Evolutionary conservation across 1,139 yeast genomes (phyloP).

Genomic region (Candida frijolesensis): DNA sequence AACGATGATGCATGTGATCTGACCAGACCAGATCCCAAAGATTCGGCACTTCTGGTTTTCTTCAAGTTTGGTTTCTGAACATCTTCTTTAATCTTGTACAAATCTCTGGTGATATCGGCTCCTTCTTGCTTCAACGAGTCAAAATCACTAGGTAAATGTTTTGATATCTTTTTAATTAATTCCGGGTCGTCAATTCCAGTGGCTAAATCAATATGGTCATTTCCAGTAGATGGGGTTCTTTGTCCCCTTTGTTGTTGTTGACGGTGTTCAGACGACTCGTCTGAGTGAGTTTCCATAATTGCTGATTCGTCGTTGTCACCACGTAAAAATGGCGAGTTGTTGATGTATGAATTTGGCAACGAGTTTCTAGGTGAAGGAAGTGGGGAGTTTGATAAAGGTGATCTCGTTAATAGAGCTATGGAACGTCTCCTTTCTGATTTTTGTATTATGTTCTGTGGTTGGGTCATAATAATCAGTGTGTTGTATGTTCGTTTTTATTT

Average conservation of each 20-base stretch:
- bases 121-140: slow-evolving; percentile 68
- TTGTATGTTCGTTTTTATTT: background rate
- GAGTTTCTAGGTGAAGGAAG: slow-evolving; percentile 20
- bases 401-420: slow-evolving; percentile 36
- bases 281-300: slow-evolving; percentile 19
- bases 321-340: slow-evolving; percentile 28
- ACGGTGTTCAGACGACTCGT: slow-evolving; percentile 9
- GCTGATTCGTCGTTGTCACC: slow-evolving; percentile 11
- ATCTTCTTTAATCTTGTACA: slow-evolving; percentile 61
- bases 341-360: slow-evolving; percentile 25
- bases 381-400: slow-evolving; percentile 36
- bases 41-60: slow-evolving; percentile 32
- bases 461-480: slow-evolving; percentile 8
- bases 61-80: slow-evolving; percentile 19
- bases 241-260: background rate
- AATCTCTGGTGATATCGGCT: slow-evolving; percentile 83
- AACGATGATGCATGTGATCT: slow-evolving; percentile 60
- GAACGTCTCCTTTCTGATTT: slow-evolving; percentile 26
- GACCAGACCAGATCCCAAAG: slow-evolving; percentile 14
- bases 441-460: slow-evolving; percentile 12
- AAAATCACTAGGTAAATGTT: slow-evolving; percentile 32
- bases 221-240: background rate
- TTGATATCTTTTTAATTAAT: slow-evolving; percentile 26
- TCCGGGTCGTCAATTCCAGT: slow-evolving; percentile 28
- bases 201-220: slow-evolving; percentile 17